A percentile compares a stretch with the other conserved stretches of the same genome.
Conservation (phyloP, 129 eudicot genomes). For the Flaveria ramosissima region DNA sequence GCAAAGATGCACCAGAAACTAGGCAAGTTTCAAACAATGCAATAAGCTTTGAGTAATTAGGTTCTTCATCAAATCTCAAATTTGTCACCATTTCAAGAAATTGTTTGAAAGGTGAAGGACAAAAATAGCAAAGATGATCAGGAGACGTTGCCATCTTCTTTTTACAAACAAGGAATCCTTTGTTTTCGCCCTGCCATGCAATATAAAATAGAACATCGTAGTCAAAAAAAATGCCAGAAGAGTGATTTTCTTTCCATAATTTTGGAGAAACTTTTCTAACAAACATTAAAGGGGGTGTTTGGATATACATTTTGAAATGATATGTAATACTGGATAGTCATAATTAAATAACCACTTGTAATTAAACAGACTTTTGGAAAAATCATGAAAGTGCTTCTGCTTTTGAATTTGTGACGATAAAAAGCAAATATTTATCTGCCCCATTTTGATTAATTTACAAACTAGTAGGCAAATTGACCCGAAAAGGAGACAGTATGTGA, state of each 20-base stretch:
- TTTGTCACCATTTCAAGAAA: slow-evolving; percentile 74
- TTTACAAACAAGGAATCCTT: slow-evolving; percentile 85
- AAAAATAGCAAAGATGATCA: slow-evolving; percentile 66
- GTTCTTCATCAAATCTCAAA: slow-evolving; percentile 86
- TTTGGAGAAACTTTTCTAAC: neutral
- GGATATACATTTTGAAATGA: neutral
- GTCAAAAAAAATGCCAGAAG: neutral
- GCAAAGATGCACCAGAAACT: slow-evolving; percentile 48
- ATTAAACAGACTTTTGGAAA: neutral
- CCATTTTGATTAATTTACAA: neutral
- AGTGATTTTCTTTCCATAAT: neutral
- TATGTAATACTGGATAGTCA: neutral
- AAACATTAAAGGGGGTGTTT: neutral
- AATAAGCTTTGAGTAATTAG: slow-evolving; percentile 73
- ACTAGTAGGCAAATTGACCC: neutral
- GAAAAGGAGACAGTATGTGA: neutral
- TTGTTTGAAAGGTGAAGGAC: slow-evolving; percentile 67
- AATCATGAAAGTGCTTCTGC: neutral
- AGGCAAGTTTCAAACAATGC: slow-evolving; percentile 61
- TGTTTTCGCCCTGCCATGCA: slow-evolving; percentile 75
- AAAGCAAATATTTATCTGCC: neutral
- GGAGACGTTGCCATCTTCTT: slow-evolving; percentile 90
- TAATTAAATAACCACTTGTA: neutral
- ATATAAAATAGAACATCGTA: neutral
- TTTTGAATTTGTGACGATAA: neutral